Evolutionary conservation across 169 alveolate genomes (phyloP).

Genomic region (Plasmodium berghei): DNA sequence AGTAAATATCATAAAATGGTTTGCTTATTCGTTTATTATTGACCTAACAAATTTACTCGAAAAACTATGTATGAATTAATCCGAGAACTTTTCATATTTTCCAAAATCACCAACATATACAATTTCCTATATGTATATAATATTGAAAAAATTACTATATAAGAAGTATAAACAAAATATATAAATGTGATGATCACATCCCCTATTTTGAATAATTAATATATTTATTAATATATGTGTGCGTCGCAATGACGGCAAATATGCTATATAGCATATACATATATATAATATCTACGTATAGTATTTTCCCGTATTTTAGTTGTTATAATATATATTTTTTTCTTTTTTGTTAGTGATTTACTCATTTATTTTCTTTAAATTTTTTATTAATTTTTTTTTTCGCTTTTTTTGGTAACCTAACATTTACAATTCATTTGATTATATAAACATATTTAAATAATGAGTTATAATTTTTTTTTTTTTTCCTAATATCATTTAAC

Average conservation of each 20-base stretch:
- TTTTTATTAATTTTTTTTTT: background rate
- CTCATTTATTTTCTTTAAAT: background rate
- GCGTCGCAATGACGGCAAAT: background rate
- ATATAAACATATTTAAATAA: background rate
- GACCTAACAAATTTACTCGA: background rate
- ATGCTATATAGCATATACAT: no score
- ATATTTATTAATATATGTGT: background rate
- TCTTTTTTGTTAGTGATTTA: background rate
- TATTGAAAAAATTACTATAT: no score
- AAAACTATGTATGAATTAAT: background rate
- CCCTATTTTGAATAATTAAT: background rate
- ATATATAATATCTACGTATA: background rate
- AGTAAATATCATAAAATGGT: background rate
- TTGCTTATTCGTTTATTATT: background rate
- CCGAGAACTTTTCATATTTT: no score
- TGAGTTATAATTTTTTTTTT: background rate
- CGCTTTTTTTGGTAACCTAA: background rate
- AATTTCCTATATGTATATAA: no score
- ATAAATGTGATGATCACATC: background rate
- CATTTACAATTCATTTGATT: slow-evolving; percentile 14
- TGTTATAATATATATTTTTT: background rate
- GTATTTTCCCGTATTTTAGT: background rate
- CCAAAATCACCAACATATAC: no score
- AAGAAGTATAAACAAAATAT: no score
- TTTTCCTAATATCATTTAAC: background rate